Base-by-base conservation (phyloP, 108 stramenopile species). In the Cyclotella baltica region DNA sequence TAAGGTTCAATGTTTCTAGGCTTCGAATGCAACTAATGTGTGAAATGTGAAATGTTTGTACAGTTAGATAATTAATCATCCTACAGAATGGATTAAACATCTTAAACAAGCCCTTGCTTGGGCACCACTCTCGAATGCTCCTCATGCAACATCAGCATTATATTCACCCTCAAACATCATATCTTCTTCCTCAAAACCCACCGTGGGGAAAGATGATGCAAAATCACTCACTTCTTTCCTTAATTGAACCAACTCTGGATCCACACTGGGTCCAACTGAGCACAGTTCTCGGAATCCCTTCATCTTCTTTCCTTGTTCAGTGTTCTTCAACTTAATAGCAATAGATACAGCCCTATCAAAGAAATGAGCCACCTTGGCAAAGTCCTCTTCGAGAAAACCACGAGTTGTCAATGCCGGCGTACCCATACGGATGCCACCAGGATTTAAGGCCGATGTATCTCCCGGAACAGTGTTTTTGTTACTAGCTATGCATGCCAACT, bases 341-440 rank as follows among this genome's bases (percentile, higher is more conserved):
- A 99, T 97, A 8, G 77, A 64, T 31, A 99, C 98, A 0, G 96
- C 97, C 27, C 97, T 85, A 79, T 98, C 98, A 89, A 99, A 98
- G 84, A 93, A 98, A 51, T 89, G 87, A 40, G 95, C 98, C 38
- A 99, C 98, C 83, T 90, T 82, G 31, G 89, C 93, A 86, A 99
- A 99, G 82, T 99, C 99, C 35, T 93, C 97, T 81, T 99, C 98
- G n/a, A 74, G 82, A 40, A 99, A 96, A 15, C 98, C 99, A 51
- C 99, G 93, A 10, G 98, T 89, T 50, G 98, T 99, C 62, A 99
- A 77, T n/a, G 99, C 98, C 6, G 98, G 98, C 16, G 98, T 96
- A 36, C 99, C 99, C 97, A 99, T 98, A 31, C 99, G 96, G 77
- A 99, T 98, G 4, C 99, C 99, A 48, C 98, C 97, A 18, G 99